Conservation (phyloP, 2,329 filamentous ascomycete genomes). For the Trichoderma gracile region DNA sequence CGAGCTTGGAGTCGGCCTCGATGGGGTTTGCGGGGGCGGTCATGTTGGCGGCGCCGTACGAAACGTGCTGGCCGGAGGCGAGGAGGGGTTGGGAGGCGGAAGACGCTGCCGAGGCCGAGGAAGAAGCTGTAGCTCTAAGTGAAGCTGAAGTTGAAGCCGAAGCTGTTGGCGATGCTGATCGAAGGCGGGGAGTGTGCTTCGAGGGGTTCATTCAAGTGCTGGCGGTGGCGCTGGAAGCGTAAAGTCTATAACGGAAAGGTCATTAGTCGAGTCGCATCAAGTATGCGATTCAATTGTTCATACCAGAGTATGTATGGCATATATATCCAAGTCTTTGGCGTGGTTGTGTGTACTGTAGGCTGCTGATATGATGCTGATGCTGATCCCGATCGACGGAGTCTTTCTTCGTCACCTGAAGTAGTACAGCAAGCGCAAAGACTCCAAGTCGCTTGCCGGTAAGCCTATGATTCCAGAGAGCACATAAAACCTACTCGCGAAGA, state of each 20-base stretch:
- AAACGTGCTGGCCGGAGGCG: not conserved
- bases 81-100: conserved; percentile 10
- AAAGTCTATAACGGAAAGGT: not conserved
- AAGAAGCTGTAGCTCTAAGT: not conserved
- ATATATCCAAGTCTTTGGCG: not conserved
- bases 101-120: conserved; percentile 11
- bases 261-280: not conserved
- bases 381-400: conserved; percentile 43
- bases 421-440: conserved; percentile 66
- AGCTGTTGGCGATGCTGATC: conserved; percentile 22
- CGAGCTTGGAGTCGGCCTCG: conserved; percentile 28
- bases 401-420: conserved; percentile 52
- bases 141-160: not conserved
- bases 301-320: not conserved
- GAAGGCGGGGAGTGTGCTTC: not conserved
- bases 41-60: conserved; percentile 15
- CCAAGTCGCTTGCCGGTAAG: conserved; percentile 59
- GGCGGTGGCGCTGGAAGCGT: not conserved
- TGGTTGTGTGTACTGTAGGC: not conserved
- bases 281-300: not conserved
- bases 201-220: conserved; percentile 21
- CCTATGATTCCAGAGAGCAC: conserved; percentile 47
- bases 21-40: not conserved
- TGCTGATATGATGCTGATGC: not conserved
- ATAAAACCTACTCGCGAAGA: conserved; percentile 34